Base-by-base conservation (phyloP, 2,329 filamentous ascomycete genomes). In the Phialophora expanda region DNA sequence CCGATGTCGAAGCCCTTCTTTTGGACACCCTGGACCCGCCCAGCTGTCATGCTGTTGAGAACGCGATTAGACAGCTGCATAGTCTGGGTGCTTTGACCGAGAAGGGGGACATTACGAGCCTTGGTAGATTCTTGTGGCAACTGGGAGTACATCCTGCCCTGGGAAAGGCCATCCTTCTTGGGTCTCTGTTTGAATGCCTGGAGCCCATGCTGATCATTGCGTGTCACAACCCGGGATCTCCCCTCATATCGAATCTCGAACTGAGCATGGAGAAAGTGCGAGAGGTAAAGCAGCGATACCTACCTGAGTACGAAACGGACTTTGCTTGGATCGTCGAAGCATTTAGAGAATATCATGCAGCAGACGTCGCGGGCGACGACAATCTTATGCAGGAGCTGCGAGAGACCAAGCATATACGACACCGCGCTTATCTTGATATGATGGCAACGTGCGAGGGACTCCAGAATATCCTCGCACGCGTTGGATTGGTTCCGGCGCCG, bases 131-230 rank as follows among this genome's bases (percentile, higher is more conserved):
- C 74, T 84, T 99, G 30, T 93, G 94, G 2, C 90, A 92, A 67
- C 79, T 99, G 6, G 94, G 95, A 1, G 81, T 98, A 0, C 95
- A 98, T 75, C 94, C 97, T 11, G 96, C 97, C 76, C 83, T 98
- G 0, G 94, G 94, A 17, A 99, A 99, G 77, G 85, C 98, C 30
- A 91, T 97, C 57, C 83, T 99, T 4, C 84, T 96, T 30, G 92
- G 93, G 0, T 87, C 88, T 3, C 87, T 96, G 53, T 98, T 97
- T 80, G 90, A 90, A 73, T 98, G 94, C 74, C 84, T 98, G 1
- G 95, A 99, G 78, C 94, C 94, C 76, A 88, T 91, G 26, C 86
- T 98, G 61, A 98, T 93, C 2, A 90, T 96, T 63, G 95, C 95
- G 7, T 70, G 64, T 57, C 61, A 66, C 50, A 61, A 65, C 30